Conservation (phyloP, 2,329 filamentous ascomycete species). For the Remersonia thermophila region DNA sequence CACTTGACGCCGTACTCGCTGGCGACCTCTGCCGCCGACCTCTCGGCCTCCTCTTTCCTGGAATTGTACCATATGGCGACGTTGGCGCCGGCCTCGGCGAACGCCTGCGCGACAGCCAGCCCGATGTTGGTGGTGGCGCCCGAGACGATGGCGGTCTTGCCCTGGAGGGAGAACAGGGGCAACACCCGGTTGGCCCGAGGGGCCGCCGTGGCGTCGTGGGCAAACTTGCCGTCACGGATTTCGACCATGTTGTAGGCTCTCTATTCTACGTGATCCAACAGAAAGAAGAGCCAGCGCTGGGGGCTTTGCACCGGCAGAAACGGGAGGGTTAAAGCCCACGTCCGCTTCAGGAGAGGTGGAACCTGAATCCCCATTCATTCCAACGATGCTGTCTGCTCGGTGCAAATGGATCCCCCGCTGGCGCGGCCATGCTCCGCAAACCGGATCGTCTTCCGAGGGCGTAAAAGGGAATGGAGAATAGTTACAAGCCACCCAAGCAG, state of each 20-base stretch:
- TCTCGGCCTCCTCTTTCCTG: constrained; percentile 52
- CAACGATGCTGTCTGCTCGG: too few relatives aligned
- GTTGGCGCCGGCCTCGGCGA: constrained; percentile 59
- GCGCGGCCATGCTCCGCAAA: too few relatives aligned
- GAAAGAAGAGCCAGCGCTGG: too few relatives aligned
- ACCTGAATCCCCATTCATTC: too few relatives aligned
- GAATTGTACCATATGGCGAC: constrained; percentile 62
- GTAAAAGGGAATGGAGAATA: not conserved
- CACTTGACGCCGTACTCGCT: constrained; percentile 56
- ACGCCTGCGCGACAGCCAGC: constrained; percentile 47
- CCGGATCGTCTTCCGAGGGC: not conserved
- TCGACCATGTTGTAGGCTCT: constrained; percentile 25
- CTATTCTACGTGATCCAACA: too few relatives aligned
- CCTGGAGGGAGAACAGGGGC: constrained; percentile 56
- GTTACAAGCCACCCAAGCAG: too few relatives aligned
- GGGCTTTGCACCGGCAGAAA: too few relatives aligned
- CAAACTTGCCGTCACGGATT: constrained; percentile 38
- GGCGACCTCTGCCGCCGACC: constrained; percentile 50
- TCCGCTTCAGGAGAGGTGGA: too few relatives aligned
- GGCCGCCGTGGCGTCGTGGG: constrained; percentile 41
- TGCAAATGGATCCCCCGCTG: too few relatives aligned
- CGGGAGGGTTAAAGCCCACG: too few relatives aligned
- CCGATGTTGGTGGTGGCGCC: constrained; percentile 58
- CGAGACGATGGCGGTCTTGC: constrained; percentile 56
- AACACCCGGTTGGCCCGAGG: constrained; percentile 41